Base-by-base conservation (phyloP, 331 rosid species). In the Dryas integrifolia region DNA sequence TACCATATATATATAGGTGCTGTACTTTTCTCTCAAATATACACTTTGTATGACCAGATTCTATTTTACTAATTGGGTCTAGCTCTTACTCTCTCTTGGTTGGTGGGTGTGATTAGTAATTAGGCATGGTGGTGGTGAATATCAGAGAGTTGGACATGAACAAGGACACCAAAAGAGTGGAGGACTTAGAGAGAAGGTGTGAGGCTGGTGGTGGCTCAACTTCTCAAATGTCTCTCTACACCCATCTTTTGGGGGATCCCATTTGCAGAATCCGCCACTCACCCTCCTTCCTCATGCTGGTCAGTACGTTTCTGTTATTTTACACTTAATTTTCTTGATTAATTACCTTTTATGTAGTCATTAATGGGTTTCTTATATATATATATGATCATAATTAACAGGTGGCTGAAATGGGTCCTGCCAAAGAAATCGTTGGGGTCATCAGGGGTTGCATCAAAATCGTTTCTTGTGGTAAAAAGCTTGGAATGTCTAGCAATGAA, bases 251-350 rank as follows among this genome's bases (percentile, higher is more conserved):
- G 43, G 86, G 86, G 16, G 86, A 82, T 38, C 82, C 86, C 2
- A 74, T 82, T 69, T 82, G 80, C 74, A 74, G 85, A 69, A 72
- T 82, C 50, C 70, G 82, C 16, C 61, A 82, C 35, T 82, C 82
- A 10, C 82, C 85, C 40, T 67, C 74, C n/a, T 82, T 82, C 48
- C 85, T 77, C 80, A 82, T 82, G 82, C 80, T 82, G 70, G 85
- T 72, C 16, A 40, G 40, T 47, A 24, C 5, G 11, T 41, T 62
- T 40, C 6, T 61, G 48, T 40, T 18, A 8, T 18, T 4, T 2
- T 9, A 5, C 0, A 52, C 38, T 26, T 44, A 9, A 7, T 16
- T 43, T 15, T 8, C 9, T 9, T 56, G 10, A 7, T 14, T 7
- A 14, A 61, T 63, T 12, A 49, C 16, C 16, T 21, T n/a, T 3